phyloP scores from a whole-genome alignment of 2,329 filamentous ascomycete species.

The Microdochium paspali region DNA sequence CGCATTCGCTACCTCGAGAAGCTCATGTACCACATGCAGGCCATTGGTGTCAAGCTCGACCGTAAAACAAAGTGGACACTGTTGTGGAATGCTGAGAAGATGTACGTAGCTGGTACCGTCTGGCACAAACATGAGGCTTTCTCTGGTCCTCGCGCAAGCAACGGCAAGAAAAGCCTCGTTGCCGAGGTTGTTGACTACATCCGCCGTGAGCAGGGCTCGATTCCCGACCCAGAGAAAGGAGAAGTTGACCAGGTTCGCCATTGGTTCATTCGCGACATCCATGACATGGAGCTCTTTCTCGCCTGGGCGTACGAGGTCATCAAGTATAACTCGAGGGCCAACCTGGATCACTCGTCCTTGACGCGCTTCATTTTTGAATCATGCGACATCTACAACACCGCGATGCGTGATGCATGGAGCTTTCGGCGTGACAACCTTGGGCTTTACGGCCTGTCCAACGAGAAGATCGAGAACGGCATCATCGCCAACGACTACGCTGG shows the following conservation, averaged over 20 bases:
- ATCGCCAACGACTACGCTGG: slow-evolving; percentile 54
- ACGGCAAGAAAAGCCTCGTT: slow-evolving; percentile 60
- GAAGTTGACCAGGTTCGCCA: slow-evolving; percentile 74
- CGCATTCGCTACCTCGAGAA: slow-evolving; percentile 66
- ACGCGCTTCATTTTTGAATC: slow-evolving; percentile 59
- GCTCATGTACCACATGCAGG: slow-evolving; percentile 62
- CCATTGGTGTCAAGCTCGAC: slow-evolving; percentile 56
- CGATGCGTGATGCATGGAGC: slow-evolving; percentile 56
- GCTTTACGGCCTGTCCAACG: slow-evolving; percentile 63
- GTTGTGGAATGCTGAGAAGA: slow-evolving; percentile 83
- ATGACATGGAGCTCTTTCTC: slow-evolving; percentile 63
- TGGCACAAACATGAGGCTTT: slow-evolving; percentile 75
- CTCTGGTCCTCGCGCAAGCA: slow-evolving; percentile 45
- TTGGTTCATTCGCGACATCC: slow-evolving; percentile 74
- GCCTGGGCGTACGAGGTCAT: slow-evolving; percentile 73
- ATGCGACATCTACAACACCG: slow-evolving; percentile 52
- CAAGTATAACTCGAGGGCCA: slow-evolving; percentile 59
- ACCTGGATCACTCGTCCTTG: slow-evolving; percentile 42
- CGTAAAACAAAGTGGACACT: slow-evolving; percentile 66
- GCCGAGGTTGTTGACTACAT: slow-evolving; percentile 68
- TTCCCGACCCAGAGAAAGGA: slow-evolving; percentile 51
- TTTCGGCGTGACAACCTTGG: slow-evolving; percentile 64
- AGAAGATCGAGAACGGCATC: slow-evolving; percentile 57
- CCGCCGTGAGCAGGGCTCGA: slow-evolving; percentile 65
- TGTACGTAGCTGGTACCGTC: slow-evolving; percentile 68